Conservation (phyloP, 257 asterid genomes). For the Henckelia pumila region DNA sequence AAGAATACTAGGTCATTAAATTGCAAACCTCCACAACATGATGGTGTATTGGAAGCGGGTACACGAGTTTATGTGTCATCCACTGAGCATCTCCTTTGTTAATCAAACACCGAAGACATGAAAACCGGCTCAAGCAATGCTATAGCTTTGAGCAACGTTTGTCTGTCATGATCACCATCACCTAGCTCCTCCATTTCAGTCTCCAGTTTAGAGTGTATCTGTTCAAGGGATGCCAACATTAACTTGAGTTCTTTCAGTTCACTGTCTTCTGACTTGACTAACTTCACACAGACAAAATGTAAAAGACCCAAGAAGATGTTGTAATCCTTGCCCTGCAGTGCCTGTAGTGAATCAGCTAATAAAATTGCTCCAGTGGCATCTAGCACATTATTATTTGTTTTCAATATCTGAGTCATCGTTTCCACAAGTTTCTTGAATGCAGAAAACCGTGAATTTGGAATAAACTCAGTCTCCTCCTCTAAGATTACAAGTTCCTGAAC, state of each 20-base stretch:
- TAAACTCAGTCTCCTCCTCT: conserved; percentile 41
- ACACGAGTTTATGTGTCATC: conserved; percentile 23
- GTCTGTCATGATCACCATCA: conserved; percentile 34
- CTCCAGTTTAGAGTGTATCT: conserved; percentile 45
- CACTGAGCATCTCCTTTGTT: conserved; percentile 29
- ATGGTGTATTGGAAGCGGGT: no score
- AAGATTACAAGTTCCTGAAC: conserved; percentile 40
- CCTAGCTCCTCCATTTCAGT: conserved; percentile 34
- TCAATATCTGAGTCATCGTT: conserved; percentile 43
- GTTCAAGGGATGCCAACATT: conserved; percentile 45
- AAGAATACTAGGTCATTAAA: background rate
- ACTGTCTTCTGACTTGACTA: conserved; percentile 39
- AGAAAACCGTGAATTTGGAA: conserved; percentile 31
- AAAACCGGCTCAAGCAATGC: conserved; percentile 69
- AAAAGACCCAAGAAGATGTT: conserved; percentile 54
- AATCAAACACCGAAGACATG: conserved; percentile 40
- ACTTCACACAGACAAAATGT: conserved; percentile 62
- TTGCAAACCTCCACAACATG: background rate
- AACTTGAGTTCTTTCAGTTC: conserved; percentile 52
- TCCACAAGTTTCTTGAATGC: conserved; percentile 58
- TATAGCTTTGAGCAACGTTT: conserved; percentile 42
- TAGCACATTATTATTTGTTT: conserved; percentile 44
- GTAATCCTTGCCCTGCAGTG: conserved; percentile 47
- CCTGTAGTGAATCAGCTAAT: conserved; percentile 43
- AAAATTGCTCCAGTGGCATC: conserved; percentile 67